A percentile compares a stretch with the other conserved stretches of the same genome.
Evolutionary conservation across 1,284 basidiomycete genomes (phyloP).

Genomic region (Puccinia horiana): DNA sequence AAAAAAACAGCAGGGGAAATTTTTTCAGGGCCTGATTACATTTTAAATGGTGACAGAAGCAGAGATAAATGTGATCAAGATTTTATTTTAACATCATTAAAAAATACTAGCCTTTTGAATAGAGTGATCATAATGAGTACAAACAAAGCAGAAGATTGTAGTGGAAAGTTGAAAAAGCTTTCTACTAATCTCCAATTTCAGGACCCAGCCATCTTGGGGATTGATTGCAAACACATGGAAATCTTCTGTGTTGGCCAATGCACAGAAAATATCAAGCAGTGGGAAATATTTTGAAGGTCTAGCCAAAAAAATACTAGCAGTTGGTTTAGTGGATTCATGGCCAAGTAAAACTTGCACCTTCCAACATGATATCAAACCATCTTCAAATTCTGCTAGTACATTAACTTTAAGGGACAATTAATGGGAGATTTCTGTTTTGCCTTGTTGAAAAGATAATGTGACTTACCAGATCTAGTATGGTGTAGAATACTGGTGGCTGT

Average conservation of each 20-base stretch:
- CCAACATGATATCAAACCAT: constrained; percentile 4
- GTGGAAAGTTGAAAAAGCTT: neutral
- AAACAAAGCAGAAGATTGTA: neutral
- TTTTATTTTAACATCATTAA: neutral
- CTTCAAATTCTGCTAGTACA: constrained; percentile 3
- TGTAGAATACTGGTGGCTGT: neutral
- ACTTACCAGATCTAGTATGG: constrained; percentile 11
- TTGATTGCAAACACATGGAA: neutral
- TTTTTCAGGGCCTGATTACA: neutral
- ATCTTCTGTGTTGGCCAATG: neutral
- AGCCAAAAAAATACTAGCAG: neutral
- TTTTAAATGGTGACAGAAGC: neutral
- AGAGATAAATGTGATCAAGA: too few species aligned
- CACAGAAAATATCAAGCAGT: constrained; percentile 1
- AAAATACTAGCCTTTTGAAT: neutral
- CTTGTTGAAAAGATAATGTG: neutral
- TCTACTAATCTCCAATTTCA: neutral
- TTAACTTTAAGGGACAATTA: neutral
- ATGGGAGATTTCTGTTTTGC: neutral
- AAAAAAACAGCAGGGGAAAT: neutral
- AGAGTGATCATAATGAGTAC: constrained; percentile 1
- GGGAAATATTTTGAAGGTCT: neutral
- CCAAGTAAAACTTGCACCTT: neutral
- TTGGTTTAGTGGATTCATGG: neutral
- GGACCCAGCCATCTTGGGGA: constrained; percentile 1